phyloP scores from a whole-genome alignment of 2,329 filamentous ascomycete genomes.

The Colletotrichum filicis region DNA sequence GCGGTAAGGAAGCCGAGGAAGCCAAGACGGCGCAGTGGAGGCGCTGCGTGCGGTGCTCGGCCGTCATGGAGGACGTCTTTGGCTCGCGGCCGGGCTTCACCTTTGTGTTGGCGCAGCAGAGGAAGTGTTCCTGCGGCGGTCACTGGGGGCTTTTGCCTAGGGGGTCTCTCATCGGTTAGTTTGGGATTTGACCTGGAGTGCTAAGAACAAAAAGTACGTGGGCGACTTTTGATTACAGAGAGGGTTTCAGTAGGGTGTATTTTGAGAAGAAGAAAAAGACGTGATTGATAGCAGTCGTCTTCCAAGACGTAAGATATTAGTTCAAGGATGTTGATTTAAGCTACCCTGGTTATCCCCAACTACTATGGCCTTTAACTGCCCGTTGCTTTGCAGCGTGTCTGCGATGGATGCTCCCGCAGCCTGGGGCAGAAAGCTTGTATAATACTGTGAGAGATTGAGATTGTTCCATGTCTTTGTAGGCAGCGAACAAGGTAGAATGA shows the following conservation, averaged over 20 bases:
- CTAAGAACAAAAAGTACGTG: no score
- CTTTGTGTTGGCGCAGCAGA: constrained; percentile 65
- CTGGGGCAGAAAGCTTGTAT: no score
- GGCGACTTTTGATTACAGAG: no score
- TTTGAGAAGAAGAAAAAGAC: neutral
- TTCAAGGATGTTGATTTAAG: neutral
- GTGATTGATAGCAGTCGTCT: neutral
- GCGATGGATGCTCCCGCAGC: no score
- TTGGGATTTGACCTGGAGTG: neutral
- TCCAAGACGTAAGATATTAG: neutral
- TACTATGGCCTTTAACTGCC: no score
- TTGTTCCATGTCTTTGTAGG: no score
- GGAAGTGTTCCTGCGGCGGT: constrained; percentile 66
- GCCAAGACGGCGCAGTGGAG: constrained; percentile 50
- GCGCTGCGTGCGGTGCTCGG: constrained; percentile 69
- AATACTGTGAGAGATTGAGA: no score
- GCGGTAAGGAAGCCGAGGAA: constrained; percentile 53
- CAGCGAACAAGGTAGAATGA: no score
- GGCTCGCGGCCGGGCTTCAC: constrained; percentile 59
- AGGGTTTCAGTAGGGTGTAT: no score
- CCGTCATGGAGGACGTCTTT: constrained; percentile 72
- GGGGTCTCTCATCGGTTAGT: constrained; percentile 30
- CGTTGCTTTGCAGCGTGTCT: no score
- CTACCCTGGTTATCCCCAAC: no score
- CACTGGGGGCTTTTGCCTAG: constrained; percentile 59